Base-by-base conservation (phyloP, 441 rosid species). In the Jatropha podagrica region DNA sequence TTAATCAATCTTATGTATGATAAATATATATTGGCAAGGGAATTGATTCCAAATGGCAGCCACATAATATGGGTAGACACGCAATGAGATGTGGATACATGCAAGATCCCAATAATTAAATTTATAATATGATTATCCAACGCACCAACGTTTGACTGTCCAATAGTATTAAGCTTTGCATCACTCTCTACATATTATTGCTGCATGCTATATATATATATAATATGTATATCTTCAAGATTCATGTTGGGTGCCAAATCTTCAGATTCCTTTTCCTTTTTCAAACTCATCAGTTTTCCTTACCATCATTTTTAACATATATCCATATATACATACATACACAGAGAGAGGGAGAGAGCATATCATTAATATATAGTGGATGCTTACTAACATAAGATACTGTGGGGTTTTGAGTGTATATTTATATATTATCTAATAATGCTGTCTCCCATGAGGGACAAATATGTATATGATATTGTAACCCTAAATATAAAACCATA, bases 231-330 rank as follows among this genome's bases (percentile, higher is more conserved):
- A 68, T 74, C 17, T 59, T 42, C 55, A 75, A 87, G 91, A 80
- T 86, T 77, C 88, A 81, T 79, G 82, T 56, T 80, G 85, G 80
- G 77, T 78, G 82, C 81, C 76, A 87, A 72, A 84, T 85, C 88
- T 80, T 76, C 65, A 64, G 83, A 85, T 81, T 84, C 84, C 77
- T 61, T 77, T 14, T 14, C 61, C 77, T 76, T 66, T 78, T 67
- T 55, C 58, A 58, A 63, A 78, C 76, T 58, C 80, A 72, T 77
- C 78, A 79, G 23, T 67, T 72, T 65, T 17, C 67, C 78, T 71
- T 71, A 65, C 64, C 67, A 42, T 81, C 63, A 20, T 18, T 63
- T 68, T 15, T 41, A 42, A 23, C 54, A 12, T 15, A 2, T 15
- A 15, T 3, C 2, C 0, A 51, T 14, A 51, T 42, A 42, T 42